A percentile compares a stretch with the other conserved stretches of the same genome.
These are phyloP conservation scores for Boletus coccyginus DNA, from an alignment of 768 basidiomycete species.

Conservation along the genomic window DNA sequence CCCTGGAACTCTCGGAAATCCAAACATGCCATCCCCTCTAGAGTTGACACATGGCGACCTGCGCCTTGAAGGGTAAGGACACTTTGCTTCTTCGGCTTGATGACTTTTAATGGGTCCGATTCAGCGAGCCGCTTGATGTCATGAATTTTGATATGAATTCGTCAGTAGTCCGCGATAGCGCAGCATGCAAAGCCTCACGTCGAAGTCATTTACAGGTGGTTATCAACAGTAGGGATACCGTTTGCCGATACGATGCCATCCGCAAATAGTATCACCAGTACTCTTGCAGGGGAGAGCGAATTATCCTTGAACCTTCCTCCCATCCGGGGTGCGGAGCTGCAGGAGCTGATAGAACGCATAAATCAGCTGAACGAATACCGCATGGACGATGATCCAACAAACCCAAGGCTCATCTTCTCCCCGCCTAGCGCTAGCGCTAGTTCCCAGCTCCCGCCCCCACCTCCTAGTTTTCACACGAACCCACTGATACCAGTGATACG, in stretches of 20 bases:
- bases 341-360: background rate
- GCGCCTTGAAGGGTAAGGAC: no score
- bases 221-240: background rate
- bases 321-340: background rate
- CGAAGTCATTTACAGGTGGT: background rate
- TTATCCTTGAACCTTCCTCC: background rate
- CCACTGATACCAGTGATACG: no score
- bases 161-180: background rate
- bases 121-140: no score
- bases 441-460: background rate
- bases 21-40: no score
- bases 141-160: no score
- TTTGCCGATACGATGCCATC: background rate
- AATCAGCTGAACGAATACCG: background rate
- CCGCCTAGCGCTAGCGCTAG: no score
- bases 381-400: background rate
- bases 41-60: no score
- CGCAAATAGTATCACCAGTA: background rate
- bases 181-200: background rate
- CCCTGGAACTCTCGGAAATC: no score
- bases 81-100: no score
- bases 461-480: no score
- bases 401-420: background rate
- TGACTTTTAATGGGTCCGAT: no score
- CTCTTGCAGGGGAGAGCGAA: background rate